Evolutionary conservation across 75 land plant species (phyloP).

Genomic region (Selaginella tamariscina): DNA sequence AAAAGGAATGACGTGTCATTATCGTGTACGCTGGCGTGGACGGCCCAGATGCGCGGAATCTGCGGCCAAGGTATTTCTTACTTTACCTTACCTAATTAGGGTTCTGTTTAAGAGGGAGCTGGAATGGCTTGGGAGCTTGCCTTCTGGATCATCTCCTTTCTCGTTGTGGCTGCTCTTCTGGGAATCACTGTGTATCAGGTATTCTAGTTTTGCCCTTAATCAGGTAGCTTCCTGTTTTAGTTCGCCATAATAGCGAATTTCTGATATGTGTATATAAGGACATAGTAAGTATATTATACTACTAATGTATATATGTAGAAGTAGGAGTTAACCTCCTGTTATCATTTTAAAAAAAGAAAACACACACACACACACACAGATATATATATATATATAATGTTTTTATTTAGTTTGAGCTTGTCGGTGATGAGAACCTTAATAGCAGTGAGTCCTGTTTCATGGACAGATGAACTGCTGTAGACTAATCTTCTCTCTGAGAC

Average conservation of each 20-base stretch:
- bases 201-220: background rate
- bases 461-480: background rate
- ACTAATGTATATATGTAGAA: background rate
- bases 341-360: background rate
- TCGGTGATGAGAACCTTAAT: background rate
- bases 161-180: slow-evolving; percentile 28
- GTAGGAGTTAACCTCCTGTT: background rate
- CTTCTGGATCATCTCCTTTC: slow-evolving; percentile 49
- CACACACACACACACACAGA: too few species aligned
- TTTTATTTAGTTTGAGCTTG: too few species aligned
- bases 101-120: slow-evolving; percentile 1
- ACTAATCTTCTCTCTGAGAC: slow-evolving; percentile 1
- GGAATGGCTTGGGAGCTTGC: slow-evolving; percentile 46
- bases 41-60: background rate
- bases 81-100: background rate
- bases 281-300: background rate
- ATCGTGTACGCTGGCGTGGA: background rate
- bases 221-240: background rate
- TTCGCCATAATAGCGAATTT: background rate
- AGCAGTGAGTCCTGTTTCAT: background rate
- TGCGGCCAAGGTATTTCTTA: background rate
- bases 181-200: slow-evolving; percentile 53
- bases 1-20: background rate
- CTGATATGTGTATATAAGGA: background rate
- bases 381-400: too few species aligned